A percentile compares a stretch with the other conserved stretches of the same genome.
These are phyloP conservation scores for Pelagomonas calceolata DNA, from an alignment of 108 stramenopile species.

Conservation along the genomic window DNA sequence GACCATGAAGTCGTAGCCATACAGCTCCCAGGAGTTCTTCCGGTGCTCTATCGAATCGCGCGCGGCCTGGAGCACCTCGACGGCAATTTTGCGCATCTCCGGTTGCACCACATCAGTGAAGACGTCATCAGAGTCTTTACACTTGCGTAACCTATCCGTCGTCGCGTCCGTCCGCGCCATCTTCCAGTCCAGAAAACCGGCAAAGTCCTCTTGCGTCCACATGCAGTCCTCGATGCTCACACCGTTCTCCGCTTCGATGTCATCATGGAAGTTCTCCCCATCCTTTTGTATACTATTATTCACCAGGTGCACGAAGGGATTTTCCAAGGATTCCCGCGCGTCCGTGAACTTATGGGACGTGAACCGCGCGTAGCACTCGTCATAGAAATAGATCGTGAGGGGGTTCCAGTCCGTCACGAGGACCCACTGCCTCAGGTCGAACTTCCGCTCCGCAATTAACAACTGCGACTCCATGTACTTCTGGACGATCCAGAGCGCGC, in stretches of 20 bases:
- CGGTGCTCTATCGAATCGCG: conserved; percentile 40
- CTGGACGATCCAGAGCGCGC: conserved; percentile 54
- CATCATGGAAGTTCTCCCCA: conserved; percentile 43
- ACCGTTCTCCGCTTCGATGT: no score
- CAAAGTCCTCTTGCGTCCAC: no score
- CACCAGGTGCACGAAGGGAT: conserved; percentile 39
- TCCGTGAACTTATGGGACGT: conserved; percentile 5
- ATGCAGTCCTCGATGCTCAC: no score
- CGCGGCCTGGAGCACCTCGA: conserved; percentile 12
- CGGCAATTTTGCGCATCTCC: conserved; percentile 31
- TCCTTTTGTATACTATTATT: conserved; percentile 54
- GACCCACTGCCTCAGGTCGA: conserved; percentile 50
- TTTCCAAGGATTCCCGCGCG: conserved; percentile 19
- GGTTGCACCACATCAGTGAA: conserved; percentile 26
- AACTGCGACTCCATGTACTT: conserved; percentile 44
- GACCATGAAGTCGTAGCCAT: conserved; percentile 56
- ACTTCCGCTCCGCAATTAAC: conserved; percentile 52
- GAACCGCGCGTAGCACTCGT: conserved; percentile 36
- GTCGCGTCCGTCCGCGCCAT: no score
- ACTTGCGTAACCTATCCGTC: no score
- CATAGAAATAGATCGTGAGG: conserved; percentile 36
- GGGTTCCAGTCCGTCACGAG: conserved; percentile 48
- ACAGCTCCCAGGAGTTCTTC: conserved; percentile 51
- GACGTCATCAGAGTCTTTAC: no score
- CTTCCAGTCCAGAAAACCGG: no score